These are phyloP conservation scores for Acephala macrosclerotiorum DNA, from an alignment of 2,329 filamentous ascomycete genomes.

Conservation along the genomic window DNA sequence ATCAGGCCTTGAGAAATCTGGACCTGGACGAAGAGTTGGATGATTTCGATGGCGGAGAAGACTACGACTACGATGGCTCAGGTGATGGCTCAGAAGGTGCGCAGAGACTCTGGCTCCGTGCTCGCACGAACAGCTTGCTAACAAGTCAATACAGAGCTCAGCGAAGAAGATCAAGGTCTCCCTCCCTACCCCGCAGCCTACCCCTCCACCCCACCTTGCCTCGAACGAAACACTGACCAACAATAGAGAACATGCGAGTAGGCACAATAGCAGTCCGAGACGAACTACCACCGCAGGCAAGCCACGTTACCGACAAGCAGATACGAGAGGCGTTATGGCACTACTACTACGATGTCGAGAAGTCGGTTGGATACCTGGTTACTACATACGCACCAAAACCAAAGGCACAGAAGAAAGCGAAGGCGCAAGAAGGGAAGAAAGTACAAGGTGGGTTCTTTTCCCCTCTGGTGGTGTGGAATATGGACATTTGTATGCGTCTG, in stretches of 20 bases:
- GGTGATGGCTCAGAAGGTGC: slow-evolving; percentile 40
- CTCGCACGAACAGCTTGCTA: not conserved
- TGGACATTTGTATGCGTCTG: not conserved
- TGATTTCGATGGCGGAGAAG: slow-evolving; percentile 56
- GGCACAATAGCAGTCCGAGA: slow-evolving; percentile 72
- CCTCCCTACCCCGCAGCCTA: slow-evolving; percentile 13
- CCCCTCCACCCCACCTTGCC: slow-evolving; percentile 5
- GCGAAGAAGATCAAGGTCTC: slow-evolving; percentile 45
- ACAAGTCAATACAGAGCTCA: slow-evolving; percentile 36
- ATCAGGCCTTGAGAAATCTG: slow-evolving; percentile 48
- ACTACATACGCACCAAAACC: slow-evolving; percentile 54
- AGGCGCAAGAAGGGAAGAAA: slow-evolving; percentile 41
- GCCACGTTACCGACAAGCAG: slow-evolving; percentile 67
- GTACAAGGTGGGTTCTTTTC: slow-evolving; percentile 43
- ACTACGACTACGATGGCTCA: slow-evolving; percentile 51
- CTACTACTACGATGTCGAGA: slow-evolving; percentile 93
- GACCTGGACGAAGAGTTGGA: slow-evolving; percentile 57
- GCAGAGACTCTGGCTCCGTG: not conserved
- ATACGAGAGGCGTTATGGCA: slow-evolving; percentile 94
- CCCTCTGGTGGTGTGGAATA: slow-evolving; percentile 20
- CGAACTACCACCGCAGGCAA: slow-evolving; percentile 64
- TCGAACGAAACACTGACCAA: slow-evolving; percentile 5
- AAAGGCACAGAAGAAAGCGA: slow-evolving; percentile 45
- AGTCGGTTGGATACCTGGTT: slow-evolving; percentile 81
- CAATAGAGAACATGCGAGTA: slow-evolving; percentile 63